Percentiles rank a stretch among this genome's conserved stretches.
phyloP scores from a whole-genome alignment of 306 rosid genomes.

The Biancaea sappan region DNA sequence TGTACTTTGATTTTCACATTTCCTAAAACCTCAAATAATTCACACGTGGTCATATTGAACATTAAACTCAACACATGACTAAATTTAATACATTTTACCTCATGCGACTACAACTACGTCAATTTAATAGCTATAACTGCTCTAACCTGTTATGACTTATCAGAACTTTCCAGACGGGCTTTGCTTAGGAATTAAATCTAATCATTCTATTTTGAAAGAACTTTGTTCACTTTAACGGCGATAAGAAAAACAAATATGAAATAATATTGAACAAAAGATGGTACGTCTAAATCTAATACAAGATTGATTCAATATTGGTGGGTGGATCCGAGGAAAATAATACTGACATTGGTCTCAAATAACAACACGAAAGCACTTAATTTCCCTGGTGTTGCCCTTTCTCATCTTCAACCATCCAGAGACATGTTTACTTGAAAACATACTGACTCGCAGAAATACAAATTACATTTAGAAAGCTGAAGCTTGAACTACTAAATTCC shows the following conservation, averaged over 20 bases:
- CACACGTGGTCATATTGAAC: no score
- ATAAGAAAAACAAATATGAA: background rate
- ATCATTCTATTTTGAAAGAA: background rate
- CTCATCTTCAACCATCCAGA: background rate
- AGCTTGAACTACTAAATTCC: constrained; percentile 4
- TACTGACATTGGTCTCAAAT: background rate
- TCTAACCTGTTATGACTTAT: no score
- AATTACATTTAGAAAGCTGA: constrained; percentile 8
- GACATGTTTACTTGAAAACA: constrained; percentile 10
- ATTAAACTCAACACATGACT: no score
- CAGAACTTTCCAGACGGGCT: background rate
- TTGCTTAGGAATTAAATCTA: no score
- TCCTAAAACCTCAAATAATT: no score
- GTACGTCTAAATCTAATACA: background rate
- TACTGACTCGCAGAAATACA: background rate
- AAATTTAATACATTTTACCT: background rate
- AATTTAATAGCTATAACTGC: no score
- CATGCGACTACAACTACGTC: background rate
- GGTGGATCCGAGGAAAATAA: background rate
- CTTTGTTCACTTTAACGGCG: background rate
- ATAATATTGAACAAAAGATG: background rate
- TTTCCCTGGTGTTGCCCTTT: background rate
- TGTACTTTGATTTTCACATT: no score
- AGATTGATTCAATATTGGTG: background rate
- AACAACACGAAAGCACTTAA: background rate